These are phyloP conservation scores for Talaromyces funiculosus DNA, from an alignment of 2,329 filamentous ascomycete species.

Conservation along the genomic window DNA sequence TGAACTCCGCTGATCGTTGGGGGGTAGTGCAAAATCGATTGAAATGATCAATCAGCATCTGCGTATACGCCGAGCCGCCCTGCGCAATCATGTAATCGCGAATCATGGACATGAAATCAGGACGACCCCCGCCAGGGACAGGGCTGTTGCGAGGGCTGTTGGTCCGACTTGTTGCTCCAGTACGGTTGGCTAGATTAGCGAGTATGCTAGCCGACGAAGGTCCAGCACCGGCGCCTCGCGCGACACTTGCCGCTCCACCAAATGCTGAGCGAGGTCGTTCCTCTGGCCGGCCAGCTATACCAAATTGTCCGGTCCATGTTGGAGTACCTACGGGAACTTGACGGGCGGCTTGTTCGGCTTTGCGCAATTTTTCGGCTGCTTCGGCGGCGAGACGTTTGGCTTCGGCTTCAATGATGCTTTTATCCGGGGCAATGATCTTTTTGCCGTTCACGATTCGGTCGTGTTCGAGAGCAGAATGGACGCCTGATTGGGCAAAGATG, in stretches of 20 bases:
- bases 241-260: conserved; percentile 29
- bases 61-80: conserved; percentile 71
- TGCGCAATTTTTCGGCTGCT: conserved; percentile 69
- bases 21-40: conserved; percentile 68
- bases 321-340: conserved; percentile 74
- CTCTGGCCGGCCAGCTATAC: conserved; percentile 62
- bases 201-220: conserved; percentile 38
- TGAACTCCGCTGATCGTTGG: conserved; percentile 71
- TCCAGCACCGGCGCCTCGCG: conserved; percentile 31
- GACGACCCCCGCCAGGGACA: conserved; percentile 43
- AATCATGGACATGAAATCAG: conserved; percentile 67
- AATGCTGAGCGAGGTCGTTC: conserved; percentile 42
- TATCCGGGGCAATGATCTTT: conserved; percentile 66
- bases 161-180: conserved; percentile 8
- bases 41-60: conserved; percentile 86
- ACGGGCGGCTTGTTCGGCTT: conserved; percentile 66
- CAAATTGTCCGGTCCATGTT: conserved; percentile 87
- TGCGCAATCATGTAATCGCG: conserved; percentile 72
- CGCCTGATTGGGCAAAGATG: conserved; percentile 77
- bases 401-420: conserved; percentile 71
- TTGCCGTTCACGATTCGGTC: conserved; percentile 82
- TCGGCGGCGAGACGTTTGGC: conserved; percentile 72
- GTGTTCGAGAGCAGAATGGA: conserved; percentile 89
- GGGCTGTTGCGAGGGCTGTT: conserved; percentile 26
- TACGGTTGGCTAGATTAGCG: conserved; percentile 32